phyloP scores from a whole-genome alignment of 2,329 filamentous ascomycete species.

The Gyromitra esculenta region DNA sequence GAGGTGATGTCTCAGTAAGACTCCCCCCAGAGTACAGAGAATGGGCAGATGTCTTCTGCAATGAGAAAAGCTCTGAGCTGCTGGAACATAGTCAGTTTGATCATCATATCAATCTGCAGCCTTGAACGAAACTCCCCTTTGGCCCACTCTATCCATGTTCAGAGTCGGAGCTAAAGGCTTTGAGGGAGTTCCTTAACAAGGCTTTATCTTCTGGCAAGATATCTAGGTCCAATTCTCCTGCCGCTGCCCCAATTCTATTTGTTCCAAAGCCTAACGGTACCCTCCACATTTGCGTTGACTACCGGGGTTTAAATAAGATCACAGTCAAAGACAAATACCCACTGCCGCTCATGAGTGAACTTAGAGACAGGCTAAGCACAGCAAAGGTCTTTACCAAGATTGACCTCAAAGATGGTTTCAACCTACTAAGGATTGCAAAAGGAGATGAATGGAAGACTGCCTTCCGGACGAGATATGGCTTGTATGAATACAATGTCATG shows the following conservation, averaged over 20 bases:
- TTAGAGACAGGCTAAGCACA: background rate
- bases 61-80: background rate
- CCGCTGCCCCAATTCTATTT: background rate
- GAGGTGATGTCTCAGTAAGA: background rate
- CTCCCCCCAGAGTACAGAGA: background rate
- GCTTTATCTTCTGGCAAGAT: background rate
- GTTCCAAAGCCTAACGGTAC: background rate
- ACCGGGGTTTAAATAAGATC: background rate
- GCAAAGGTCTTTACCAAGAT: background rate
- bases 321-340: background rate
- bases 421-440: background rate
- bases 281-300: background rate
- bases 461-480: background rate
- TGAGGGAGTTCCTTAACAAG: background rate
- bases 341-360: background rate
- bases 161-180: background rate
- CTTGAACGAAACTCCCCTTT: conserved; percentile 22
- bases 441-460: background rate
- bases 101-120: background rate
- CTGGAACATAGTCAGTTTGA: background rate
- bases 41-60: background rate
- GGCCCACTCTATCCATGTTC: conserved; percentile 33
- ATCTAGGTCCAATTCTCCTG: background rate
- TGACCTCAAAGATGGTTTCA: background rate
- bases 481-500: background rate